Evolutionary conservation across 148 eudicot species (phyloP), one percentile per base, ranked within the genome.

Genomic region (Limonium bicolor): DNA sequence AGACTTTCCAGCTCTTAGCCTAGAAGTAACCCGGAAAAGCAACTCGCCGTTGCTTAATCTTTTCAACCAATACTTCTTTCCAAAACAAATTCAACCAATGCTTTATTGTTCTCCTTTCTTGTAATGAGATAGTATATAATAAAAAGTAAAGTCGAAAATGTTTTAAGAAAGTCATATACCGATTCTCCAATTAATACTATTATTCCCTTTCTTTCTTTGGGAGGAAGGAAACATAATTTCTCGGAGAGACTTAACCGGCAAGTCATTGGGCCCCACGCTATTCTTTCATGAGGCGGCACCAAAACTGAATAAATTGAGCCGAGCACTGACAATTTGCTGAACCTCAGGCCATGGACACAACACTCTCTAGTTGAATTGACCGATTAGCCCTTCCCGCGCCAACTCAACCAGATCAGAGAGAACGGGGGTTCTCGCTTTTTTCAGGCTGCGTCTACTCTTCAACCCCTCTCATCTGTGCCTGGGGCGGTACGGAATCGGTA

Each of bases 141-240:
- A n/a, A n/a, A n/a, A n/a, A n/a, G n/a, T n/a, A n/a, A n/a, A n/a
- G n/a, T n/a, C n/a, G n/a, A n/a, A n/a, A n/a, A n/a, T n/a, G n/a
- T n/a, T n/a, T n/a, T n/a, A n/a, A n/a, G n/a, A n/a, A n/a, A n/a
- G n/a, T n/a, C n/a, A n/a, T n/a, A n/a, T n/a, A n/a, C n/a, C n/a
- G n/a, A n/a, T n/a, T n/a, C n/a, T n/a, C n/a, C n/a, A n/a, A n/a
- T n/a, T n/a, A n/a, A n/a, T n/a, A n/a, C n/a, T n/a, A n/a, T n/a
- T n/a, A n/a, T n/a, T n/a, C n/a, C n/a, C n/a, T 43, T 25, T 43
- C 31, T 43, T 43, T 43, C 48, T 43, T 43, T 43, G 48, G 29
- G 11, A 23, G 27, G 48, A 43, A 43, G 48, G 27, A 43, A 43
- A 13, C 31, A 18, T 13, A 7, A 8, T 13, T 19, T 30, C 4